These are phyloP conservation scores for Dianthus caryophyllus DNA, from an alignment of 148 eudicot species.

Conservation along the genomic window DNA sequence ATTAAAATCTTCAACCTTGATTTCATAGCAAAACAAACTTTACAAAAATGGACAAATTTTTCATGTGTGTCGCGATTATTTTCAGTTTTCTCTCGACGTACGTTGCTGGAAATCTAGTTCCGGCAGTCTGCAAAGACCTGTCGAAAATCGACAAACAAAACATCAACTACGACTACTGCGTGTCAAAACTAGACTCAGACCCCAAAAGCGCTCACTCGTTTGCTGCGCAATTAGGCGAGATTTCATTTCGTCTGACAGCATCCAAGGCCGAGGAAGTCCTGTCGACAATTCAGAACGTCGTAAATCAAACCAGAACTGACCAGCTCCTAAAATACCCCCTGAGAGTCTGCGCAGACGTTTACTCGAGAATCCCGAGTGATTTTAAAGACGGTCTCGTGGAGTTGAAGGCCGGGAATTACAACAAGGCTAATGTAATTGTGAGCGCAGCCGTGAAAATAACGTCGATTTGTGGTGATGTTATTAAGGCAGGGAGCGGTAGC, in stretches of 20 bases:
- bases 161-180: conserved; percentile 9
- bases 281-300: background rate
- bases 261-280: conserved; percentile 11
- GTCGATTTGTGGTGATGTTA: conserved; percentile 1
- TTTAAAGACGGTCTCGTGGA: conserved; percentile 14
- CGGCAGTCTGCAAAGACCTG: conserved; percentile 10
- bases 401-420: background rate
- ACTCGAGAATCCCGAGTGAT: background rate
- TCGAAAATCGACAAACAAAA: conserved; percentile 2
- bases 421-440: conserved; percentile 7
- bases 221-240: conserved; percentile 8
- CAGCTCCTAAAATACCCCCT: background rate
- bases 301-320: background rate
- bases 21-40: background rate
- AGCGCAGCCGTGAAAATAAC: conserved; percentile 1
- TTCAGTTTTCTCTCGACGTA: background rate
- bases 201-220: conserved; percentile 15
- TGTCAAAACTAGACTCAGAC: background rate
- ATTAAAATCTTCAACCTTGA: background rate
- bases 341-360: background rate
- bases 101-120: conserved; percentile 6
- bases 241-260: conserved; percentile 2
- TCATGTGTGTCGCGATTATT: background rate
- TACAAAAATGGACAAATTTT: background rate
- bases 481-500: background rate